A percentile compares a stretch with the other conserved stretches of the same genome.
These are phyloP conservation scores for Sugiyamaella xylanicola DNA, from an alignment of 1,139 yeast species.

Conservation along the genomic window DNA sequence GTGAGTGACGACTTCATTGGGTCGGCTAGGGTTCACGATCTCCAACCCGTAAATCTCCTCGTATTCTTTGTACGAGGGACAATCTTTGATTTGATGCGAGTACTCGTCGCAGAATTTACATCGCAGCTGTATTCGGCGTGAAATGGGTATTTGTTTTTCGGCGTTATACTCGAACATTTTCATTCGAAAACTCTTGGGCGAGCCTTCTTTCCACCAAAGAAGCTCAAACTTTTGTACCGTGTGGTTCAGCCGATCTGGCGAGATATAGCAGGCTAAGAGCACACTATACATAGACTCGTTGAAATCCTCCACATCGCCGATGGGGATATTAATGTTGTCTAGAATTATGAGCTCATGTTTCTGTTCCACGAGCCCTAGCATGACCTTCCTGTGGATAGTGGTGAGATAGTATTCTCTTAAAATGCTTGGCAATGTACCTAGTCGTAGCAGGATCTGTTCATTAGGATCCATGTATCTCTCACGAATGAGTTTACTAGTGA, in stretches of 20 bases:
- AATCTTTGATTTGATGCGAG: slow-evolving; percentile 9
- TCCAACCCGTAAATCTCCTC: neutral
- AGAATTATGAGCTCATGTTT: slow-evolving; percentile 1
- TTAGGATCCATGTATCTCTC: slow-evolving; percentile 10
- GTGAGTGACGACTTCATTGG: neutral
- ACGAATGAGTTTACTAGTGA: slow-evolving; percentile 1
- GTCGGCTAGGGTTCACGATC: neutral
- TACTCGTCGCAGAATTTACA: slow-evolving; percentile 15
- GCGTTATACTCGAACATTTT: neutral
- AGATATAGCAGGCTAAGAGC: neutral
- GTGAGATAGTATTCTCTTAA: neutral
- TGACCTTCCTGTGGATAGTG: neutral
- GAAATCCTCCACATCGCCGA: neutral
- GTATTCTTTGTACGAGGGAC: slow-evolving; percentile 2
- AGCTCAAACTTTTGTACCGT: slow-evolving; percentile 3
- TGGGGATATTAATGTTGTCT: neutral
- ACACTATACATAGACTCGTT: neutral
- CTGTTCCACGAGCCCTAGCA: neutral
- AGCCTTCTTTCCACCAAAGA: slow-evolving; percentile 14
- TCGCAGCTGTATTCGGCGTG: neutral
- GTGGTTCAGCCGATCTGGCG: slow-evolving; percentile 5
- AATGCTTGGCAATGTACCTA: slow-evolving; percentile 1
- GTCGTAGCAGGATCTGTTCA: slow-evolving; percentile 4
- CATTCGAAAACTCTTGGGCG: neutral
- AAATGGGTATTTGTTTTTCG: neutral